Evolutionary conservation across 192 early-diverging fungal genomes (phyloP), one percentile per base, ranked within the genome.

Genomic region (Backusella liffmaniae): DNA sequence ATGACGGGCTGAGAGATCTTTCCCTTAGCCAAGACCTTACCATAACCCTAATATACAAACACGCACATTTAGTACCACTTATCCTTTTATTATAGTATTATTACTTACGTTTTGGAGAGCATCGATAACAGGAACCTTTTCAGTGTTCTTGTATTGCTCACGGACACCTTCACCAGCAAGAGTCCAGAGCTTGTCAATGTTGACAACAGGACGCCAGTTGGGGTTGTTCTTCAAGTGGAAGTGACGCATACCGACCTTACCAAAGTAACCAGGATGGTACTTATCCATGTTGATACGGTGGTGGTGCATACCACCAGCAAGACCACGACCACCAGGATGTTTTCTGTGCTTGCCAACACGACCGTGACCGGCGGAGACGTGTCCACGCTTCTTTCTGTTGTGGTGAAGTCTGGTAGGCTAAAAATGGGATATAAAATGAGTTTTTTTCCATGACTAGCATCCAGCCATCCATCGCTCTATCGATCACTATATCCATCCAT

Each of bases 191-290:
- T 92, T 94, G 89, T 99, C 94, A 70, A 97, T 84, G 90, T 99
- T 99, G 89, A 98, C 83, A 80, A 91, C 88, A 72, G 94, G 93
- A 81, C 91, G 86, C 92, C 94, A 92, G 87, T 88, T 88, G 82
- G 92, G 78, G 89, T 98, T 95, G 74, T 88, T 82, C 88, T 95
- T 98, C 92, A 92, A 88, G 92, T 98, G 97, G 95, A 96, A 98
- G 88, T 95, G 91, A 81, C 98, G 94, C 98, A 98, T 98, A 96
- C 98, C 98, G 89, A 99, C 97, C 90, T 99, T 98, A 89, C 98
- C 98, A 84, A 97, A 99, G 95, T 99, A 99, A 86, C 98, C 98
- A 79, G 98, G 98, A 91, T 99, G 98, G 94, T 96, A 98, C 94
- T 96, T 99, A 89, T 99, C 98, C 94, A 99, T 96, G 91, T 98